Evolutionary conservation across 345 rosid species (phyloP), one percentile per base, ranked within the genome.

Genomic region (Eucalyptus guilfoylei): DNA sequence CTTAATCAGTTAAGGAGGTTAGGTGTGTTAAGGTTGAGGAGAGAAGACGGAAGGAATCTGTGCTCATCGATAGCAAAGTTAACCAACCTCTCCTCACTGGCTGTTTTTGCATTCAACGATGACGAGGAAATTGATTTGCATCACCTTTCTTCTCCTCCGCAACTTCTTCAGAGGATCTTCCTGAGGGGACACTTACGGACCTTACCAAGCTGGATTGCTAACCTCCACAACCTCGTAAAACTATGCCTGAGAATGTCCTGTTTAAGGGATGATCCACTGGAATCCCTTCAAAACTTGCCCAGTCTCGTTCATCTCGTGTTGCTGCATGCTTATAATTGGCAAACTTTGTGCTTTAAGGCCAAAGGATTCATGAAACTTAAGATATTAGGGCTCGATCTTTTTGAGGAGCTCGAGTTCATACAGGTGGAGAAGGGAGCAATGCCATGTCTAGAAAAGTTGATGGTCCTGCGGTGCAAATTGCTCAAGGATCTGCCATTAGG

Each of bases 301-400:
- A 93, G 91, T 85, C 91, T 93, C 15, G 89, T 91, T 26, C 93
- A 91, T 86, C 93, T 93, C 1, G 93, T 90, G 86, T 49, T 93
- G 48, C 89, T 89, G 16, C 89, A 90, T 49, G 92, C 88, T 49
- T 90, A 88, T 54, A 49, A 86, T 32, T 91, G 94, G 62, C 86
- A 88, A 13, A 62, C 88, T 17, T 49, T 93, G 83, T 24, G 60
- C 64, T 93, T 93, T 50, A 69, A 64, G 81, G 60, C 89, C 12
- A 90, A 87, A 40, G 93, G 93, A 5, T 93, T 93, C 80, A 45
- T 55, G 90, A 91, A 90, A 87, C 94, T 93, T 4, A 89, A 89
- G 90, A 58, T 89, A 13, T 24, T 93, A 28, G 92, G 94, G 14
- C 90, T 93, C 2, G 94, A 90, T 52, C 58, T 88, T 60, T 91